Evolutionary conservation across 306 rosid species (phyloP), one percentile per base, ranked within the genome.

Genomic region (Gillenia trifoliata): DNA sequence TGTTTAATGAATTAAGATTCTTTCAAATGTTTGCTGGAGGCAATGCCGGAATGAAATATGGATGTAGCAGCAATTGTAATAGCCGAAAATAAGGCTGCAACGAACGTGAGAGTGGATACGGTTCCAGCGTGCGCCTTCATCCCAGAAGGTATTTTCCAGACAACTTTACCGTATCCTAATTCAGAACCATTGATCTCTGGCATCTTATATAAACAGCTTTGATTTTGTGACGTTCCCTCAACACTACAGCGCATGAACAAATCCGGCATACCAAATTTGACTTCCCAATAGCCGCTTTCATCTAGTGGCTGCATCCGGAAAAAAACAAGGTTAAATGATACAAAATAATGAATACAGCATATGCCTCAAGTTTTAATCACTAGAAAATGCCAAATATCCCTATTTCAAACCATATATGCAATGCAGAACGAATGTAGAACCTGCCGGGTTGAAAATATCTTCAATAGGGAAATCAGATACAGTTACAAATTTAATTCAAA

Each of bases 81-180:
- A 74, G 89, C 87, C 34, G 96, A 83, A 62, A 86, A 61, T 71
- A 86, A 76, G 55, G 97, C 93, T 54, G 84, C 81, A 72, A 73
- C 30, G 73, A 90, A 90, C 54, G 98, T 94, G 15, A 86, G 29
- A 2, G 55, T 8, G 50, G 81, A 84, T 20, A 94, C 91, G 63
- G 85, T 23, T 60, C 78, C 71, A 75, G 92, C 83, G 80, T 89
- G 90, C 10, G 77, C 83, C 77, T 84, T 86, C 47, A 36, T 86
- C 50, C 98, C 98, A 3, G 86, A 79, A 45, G 98, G 90, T 67
- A 88, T 71, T 68, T 72, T 89, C 96, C 98, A 89, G 54, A 89
- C 76, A 77, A 88, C 11, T 54, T 66, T 81, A 77, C 60, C 82
- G 40, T 20, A 62, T 69, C 25, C 28, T 23, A 45, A 29, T 68